These are phyloP conservation scores for Mortierella hygrophila DNA, from an alignment of 192 early-diverging fungal species.

Conservation along the genomic window DNA sequence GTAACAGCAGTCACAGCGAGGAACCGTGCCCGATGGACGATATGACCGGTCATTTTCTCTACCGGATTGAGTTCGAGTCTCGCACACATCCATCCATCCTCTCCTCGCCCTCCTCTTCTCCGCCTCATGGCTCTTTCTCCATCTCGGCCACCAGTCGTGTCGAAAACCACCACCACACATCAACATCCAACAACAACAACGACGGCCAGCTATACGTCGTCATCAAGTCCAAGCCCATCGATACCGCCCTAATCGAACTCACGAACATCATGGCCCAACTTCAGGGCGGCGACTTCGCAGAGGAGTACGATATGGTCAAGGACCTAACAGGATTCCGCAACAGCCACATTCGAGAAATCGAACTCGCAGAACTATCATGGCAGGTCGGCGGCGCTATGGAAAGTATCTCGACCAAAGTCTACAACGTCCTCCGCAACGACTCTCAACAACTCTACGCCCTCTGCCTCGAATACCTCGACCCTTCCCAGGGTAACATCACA, in stretches of 20 bases:
- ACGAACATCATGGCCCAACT: conserved; percentile 57
- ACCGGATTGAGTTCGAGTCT: conserved; percentile 36
- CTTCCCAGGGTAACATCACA: conserved; percentile 27
- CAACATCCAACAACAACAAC: background rate
- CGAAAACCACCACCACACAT: background rate
- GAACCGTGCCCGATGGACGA: conserved; percentile 46
- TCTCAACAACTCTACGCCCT: conserved; percentile 47
- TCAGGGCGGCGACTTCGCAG: conserved; percentile 42
- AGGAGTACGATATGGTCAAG: conserved; percentile 52
- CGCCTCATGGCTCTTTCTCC: background rate
- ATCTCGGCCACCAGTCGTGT: conserved; percentile 12
- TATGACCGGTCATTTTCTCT: conserved; percentile 47
- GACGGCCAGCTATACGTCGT: conserved; percentile 42
- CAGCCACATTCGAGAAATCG: conserved; percentile 52
- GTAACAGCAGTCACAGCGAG: background rate
- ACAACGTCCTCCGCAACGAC: conserved; percentile 53
- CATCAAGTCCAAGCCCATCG: conserved; percentile 55
- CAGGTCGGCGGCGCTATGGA: conserved; percentile 40
- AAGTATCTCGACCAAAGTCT: conserved; percentile 49
- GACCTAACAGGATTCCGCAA: conserved; percentile 48
- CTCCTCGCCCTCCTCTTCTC: background rate
- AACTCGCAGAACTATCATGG: conserved; percentile 46
- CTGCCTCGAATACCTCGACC: conserved; percentile 47
- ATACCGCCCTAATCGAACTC: conserved; percentile 51
- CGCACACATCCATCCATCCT: background rate